Conservation (phyloP, 2,329 filamentous ascomycete species). For the Sporothrix globosa region DNA sequence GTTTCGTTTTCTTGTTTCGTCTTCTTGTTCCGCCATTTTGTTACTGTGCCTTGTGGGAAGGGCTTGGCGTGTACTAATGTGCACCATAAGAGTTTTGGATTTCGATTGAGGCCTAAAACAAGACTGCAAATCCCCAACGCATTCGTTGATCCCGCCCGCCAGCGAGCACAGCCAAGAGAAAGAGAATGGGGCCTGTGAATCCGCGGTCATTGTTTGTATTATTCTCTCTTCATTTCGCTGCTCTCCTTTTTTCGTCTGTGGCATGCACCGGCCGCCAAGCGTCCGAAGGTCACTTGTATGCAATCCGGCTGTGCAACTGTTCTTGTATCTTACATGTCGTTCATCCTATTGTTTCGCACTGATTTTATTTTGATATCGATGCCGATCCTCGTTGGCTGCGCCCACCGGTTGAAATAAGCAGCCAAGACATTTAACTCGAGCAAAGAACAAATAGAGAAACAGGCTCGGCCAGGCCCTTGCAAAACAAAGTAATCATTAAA, state of each 20-base stretch:
- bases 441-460: neutral
- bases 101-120: too few relatives aligned
- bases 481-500: neutral
- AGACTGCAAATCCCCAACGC: neutral
- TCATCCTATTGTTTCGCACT: neutral
- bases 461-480: neutral
- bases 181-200: conserved; percentile 1
- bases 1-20: neutral
- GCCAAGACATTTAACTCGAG: neutral
- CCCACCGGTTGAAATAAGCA: conserved; percentile 15
- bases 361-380: neutral
- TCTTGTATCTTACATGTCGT: too few relatives aligned
- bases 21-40: neutral
- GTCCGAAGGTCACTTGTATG: conserved; percentile 7
- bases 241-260: neutral
- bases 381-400: conserved; percentile 25
- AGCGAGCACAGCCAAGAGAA: conserved; percentile 19
- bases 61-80: neutral
- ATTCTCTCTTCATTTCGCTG: neutral
- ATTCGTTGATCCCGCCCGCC: neutral
- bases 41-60: neutral
- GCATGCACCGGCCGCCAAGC: conserved; percentile 18
- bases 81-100: too few relatives aligned
- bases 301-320: too few relatives aligned
- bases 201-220: neutral